These are phyloP conservation scores for Erucastrum elatum DNA, from an alignment of 345 rosid genomes.

Conservation along the genomic window DNA sequence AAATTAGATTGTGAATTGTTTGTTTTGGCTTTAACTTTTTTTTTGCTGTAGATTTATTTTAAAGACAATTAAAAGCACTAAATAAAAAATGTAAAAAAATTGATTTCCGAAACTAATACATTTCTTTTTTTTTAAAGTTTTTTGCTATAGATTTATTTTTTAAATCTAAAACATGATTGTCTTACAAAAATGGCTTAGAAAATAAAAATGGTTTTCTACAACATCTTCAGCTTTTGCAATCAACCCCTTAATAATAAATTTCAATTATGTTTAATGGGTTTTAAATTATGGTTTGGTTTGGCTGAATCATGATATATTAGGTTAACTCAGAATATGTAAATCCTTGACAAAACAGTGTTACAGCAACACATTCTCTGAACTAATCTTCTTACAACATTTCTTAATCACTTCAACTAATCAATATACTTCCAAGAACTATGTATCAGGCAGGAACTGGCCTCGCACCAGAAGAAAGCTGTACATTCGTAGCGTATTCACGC, in stretches of 20 bases:
- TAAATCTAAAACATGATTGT: too few species aligned
- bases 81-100: too few species aligned
- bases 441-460: slow-evolving; percentile 49
- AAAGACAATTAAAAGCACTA: too few species aligned
- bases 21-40: too few species aligned
- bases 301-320: slow-evolving; percentile 12
- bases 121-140: too few species aligned
- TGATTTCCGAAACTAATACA: too few species aligned
- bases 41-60: too few species aligned
- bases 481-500: slow-evolving; percentile 59
- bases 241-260: not conserved
- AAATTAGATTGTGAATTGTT: too few species aligned
- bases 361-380: not conserved
- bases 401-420: not conserved
- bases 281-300: slow-evolving; percentile 15
- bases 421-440: not conserved
- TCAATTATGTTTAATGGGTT: not conserved
- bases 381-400: not conserved
- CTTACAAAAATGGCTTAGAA: too few species aligned
- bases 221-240: too few species aligned
- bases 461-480: slow-evolving; percentile 48
- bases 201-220: too few species aligned
- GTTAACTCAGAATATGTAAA: not conserved
- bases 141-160: too few species aligned
- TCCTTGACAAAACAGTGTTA: slow-evolving; percentile 23